Percentiles rank a stretch among this genome's conserved stretches.
phyloP scores from a whole-genome alignment of 345 rosid genomes.

The Populus tremula region DNA sequence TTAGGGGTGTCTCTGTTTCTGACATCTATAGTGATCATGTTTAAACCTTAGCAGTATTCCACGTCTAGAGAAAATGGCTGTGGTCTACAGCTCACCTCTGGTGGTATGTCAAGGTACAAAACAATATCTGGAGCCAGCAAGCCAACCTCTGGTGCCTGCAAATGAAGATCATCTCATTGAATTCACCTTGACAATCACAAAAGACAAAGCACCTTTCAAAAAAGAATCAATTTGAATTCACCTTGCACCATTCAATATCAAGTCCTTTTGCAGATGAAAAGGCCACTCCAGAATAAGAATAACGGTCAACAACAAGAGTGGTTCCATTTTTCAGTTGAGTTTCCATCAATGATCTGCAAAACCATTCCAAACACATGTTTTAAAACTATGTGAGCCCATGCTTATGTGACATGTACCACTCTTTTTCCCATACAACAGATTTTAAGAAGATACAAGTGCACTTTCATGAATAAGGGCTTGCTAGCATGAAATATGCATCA shows the following conservation, averaged over 20 bases:
- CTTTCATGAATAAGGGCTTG: background rate
- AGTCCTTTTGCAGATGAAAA: constrained; percentile 95
- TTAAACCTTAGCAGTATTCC: background rate
- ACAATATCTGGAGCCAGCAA: constrained; percentile 79
- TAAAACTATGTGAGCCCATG: background rate
- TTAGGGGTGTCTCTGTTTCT: background rate
- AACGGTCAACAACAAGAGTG: constrained; percentile 79
- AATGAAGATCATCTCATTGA: constrained; percentile 10
- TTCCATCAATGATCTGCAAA: constrained; percentile 81
- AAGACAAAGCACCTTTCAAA: background rate
- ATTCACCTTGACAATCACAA: background rate
- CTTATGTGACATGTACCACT: no score
- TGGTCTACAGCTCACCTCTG: constrained; percentile 52
- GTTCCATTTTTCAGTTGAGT: constrained; percentile 65
- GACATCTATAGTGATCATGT: background rate
- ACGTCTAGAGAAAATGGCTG: background rate
- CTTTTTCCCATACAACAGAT: background rate
- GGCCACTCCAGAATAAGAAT: constrained; percentile 90
- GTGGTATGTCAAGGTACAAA: constrained; percentile 66
- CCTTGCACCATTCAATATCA: constrained; percentile 84
- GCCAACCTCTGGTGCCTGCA: constrained; percentile 72
- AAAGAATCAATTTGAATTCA: constrained; percentile 17
- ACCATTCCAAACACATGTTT: background rate
- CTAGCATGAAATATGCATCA: background rate
- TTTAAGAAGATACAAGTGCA: background rate